Base-by-base conservation (phyloP, 2,329 filamentous ascomycete genomes). In the Purpureocillium takamizusanense region DNA sequence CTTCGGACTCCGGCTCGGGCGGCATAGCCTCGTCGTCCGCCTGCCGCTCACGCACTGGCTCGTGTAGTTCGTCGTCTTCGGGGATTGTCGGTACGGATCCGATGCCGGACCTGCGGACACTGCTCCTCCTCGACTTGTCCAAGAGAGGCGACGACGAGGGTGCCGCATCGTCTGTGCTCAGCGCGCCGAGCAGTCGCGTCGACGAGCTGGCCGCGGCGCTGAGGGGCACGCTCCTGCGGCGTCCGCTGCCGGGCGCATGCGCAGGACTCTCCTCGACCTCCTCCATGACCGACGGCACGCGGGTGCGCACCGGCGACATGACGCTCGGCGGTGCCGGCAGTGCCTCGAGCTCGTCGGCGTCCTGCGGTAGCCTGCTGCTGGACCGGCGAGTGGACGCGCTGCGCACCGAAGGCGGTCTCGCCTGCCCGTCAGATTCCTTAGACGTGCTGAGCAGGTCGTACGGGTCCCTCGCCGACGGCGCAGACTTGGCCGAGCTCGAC, bases 171-270 rank as follows among this genome's bases (percentile, higher is more conserved):
- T 57, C 54, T 2, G 52, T 50, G 16, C 50, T 47, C 1, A 70
- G 38, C 1, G 62, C 54, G 38, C 61, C 56, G 33, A 70, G 65
- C 13, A 76, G 50, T n/a, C 62, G 60, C 1, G 59, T 54, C 16
- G 63, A 68, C 3, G 63, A 67, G 2, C 57, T 60, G 7, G 65
- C 42, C 2, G 57, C 56, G 1, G 55, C 58, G 27, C 53, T 56
- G 7, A 57, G 49, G 12, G 52, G 55, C 12, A 72, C 50, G 4
- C 52, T 61, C 18, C 66, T 63, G 35, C 72, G 58, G 8, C 63
- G 65, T 1, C 74, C 75, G 45, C 72, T 78, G 3, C 74, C 75
- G 1, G 74, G 75, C 12, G 72, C 73, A 45, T 71, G 54, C 8
- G 48, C 56, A 1, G 76, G 75, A 40, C 73, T 77, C 48, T 79